Evolutionary conservation across 306 rosid genomes (phyloP).

Genomic region (Leucaena leucocephala): DNA sequence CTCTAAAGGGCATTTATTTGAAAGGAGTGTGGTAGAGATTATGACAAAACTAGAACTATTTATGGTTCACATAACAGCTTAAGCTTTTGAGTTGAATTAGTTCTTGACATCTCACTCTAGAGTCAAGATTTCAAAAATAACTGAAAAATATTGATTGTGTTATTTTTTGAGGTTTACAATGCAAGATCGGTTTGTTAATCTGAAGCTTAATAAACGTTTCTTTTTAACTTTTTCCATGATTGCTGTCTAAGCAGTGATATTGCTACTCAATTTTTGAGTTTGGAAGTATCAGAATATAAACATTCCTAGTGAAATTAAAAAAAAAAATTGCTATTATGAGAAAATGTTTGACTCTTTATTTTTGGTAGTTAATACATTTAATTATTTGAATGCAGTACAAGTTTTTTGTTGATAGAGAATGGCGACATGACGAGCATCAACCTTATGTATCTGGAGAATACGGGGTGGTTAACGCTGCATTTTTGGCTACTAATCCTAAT

Average conservation of each 20-base stretch:
- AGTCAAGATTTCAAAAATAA: not conserved
- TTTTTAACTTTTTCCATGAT: not conserved
- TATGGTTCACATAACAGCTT: not conserved
- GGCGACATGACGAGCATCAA: constrained; percentile 92
- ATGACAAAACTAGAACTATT: not conserved
- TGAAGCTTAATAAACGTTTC: not conserved
- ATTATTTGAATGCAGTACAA: constrained; percentile 77
- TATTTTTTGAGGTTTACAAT: constrained; percentile 20
- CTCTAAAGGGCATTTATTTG: not conserved
- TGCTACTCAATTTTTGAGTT: constrained; percentile 13
- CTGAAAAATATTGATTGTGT: constrained; percentile 10
- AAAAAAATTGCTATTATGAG: constrained; percentile 1
- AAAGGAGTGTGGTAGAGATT: not conserved
- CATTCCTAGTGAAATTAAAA: not conserved
- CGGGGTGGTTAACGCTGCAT: constrained; percentile 85
- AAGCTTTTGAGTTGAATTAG: not conserved
- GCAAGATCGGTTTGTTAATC: not conserved
- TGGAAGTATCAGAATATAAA: constrained; percentile 13
- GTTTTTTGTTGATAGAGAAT: constrained; percentile 95
- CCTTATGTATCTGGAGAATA: constrained; percentile 67
- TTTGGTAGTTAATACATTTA: constrained; percentile 34
- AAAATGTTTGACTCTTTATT: constrained; percentile 26
- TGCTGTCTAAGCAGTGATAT: constrained; percentile 9
- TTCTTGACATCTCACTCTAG: not conserved
- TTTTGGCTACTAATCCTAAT: constrained; percentile 73